Evolutionary conservation across 805 yeast genomes (phyloP).

Genomic region (Ogataea methylovora): DNA sequence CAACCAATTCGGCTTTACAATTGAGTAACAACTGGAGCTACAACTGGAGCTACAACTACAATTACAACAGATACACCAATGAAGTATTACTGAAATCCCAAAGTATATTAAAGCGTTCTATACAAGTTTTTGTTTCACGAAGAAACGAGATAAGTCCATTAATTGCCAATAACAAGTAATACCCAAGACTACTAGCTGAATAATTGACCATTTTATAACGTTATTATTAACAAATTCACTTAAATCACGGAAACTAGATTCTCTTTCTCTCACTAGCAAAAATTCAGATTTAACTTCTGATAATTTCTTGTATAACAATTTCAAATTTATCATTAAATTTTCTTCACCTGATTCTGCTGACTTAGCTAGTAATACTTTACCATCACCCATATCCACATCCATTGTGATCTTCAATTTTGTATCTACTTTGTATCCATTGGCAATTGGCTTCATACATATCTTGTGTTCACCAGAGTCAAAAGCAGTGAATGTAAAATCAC

Average conservation of each 20-base stretch:
- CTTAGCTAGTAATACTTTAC: conserved; percentile 56
- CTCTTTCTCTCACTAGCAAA: conserved; percentile 54
- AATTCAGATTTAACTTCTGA: conserved; percentile 60
- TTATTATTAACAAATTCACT: conserved; percentile 69
- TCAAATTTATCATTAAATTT: conserved; percentile 42
- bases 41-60: too few species aligned
- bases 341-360: conserved; percentile 43
- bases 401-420: conserved; percentile 50
- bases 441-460: conserved; percentile 54
- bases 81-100: too few species aligned
- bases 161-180: conserved; percentile 72
- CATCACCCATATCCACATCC: conserved; percentile 64
- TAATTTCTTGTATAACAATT: conserved; percentile 49
- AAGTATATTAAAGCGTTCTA: too few species aligned
- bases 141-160: conserved; percentile 70
- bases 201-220: conserved; percentile 65
- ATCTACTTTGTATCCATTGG: conserved; percentile 30
- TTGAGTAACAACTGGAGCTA: too few species aligned
- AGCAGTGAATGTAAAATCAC: conserved; percentile 77
- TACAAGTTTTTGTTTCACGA: conserved; percentile 80
- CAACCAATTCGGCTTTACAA: too few species aligned
- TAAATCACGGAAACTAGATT: conserved; percentile 67
- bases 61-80: too few species aligned
- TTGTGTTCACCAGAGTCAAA: conserved; percentile 79
- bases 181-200: conserved; percentile 62